These are phyloP conservation scores for Fusarium sp. DNA, from an alignment of 2,329 filamentous ascomycete species.

Conservation along the genomic window DNA sequence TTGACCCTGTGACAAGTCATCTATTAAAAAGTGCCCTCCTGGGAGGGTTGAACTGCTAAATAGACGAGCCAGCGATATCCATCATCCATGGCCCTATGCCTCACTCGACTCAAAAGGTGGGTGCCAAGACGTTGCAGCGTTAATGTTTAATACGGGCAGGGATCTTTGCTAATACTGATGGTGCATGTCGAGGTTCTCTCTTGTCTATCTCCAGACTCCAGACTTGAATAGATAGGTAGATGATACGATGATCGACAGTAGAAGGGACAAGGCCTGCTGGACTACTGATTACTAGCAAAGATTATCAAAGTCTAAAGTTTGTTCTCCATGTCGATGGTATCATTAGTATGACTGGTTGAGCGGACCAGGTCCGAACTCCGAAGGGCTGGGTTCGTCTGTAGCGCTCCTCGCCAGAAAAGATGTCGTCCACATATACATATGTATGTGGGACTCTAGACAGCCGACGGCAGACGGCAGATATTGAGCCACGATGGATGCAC, in stretches of 20 bases:
- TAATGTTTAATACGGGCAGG: conserved; percentile 30
- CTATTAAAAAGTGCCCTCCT: not conserved
- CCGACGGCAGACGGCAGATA: not conserved
- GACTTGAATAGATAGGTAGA: not conserved
- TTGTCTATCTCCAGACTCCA: not conserved
- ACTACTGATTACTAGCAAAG: conserved; percentile 15
- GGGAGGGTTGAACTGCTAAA: not conserved
- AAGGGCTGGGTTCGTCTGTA: conserved; percentile 10
- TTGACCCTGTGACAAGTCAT: conserved; percentile 4
- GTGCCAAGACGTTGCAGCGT: conserved; percentile 39
- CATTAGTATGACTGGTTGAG: conserved; percentile 10
- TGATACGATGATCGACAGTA: conserved; percentile 28
- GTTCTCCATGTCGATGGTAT: conserved; percentile 21
- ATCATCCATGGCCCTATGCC: not conserved
- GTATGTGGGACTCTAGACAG: conserved; percentile 15
- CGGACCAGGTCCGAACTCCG: conserved; percentile 16
- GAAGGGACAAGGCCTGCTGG: not conserved
- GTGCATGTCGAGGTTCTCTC: conserved; percentile 24
- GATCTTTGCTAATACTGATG: conserved; percentile 15
- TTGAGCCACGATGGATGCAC: not conserved
- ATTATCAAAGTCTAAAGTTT: conserved; percentile 31
- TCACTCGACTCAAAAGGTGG: conserved; percentile 4
- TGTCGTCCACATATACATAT: conserved; percentile 12
- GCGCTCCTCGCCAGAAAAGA: conserved; percentile 23
- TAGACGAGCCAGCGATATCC: not conserved